Evolutionary conservation across 2,329 filamentous ascomycete genomes (phyloP), one percentile per base, ranked within the genome.

Genomic region (Ophidiomyces ophidiicola): DNA sequence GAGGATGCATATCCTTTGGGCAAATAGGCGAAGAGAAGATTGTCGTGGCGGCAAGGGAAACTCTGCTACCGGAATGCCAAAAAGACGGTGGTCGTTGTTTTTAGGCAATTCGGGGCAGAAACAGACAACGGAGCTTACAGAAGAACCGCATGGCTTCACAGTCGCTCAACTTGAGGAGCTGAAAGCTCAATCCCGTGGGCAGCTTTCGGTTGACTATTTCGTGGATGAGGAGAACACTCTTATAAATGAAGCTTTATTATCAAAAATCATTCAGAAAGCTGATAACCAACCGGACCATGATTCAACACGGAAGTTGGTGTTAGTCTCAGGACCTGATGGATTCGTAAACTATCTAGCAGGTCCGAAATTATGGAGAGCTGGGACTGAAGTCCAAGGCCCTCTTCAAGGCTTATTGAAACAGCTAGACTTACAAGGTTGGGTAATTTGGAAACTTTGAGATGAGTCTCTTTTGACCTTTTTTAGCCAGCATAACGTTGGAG

Each of bases 311-410:
- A 56, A 57, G 44, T 57, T 94, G 14, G 66, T 94, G n/a, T 68
- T 94, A 41, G 74, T 96, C 1, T 93, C 86, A 0, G 90, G 90
- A 0, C 88, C 90, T 0, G 84, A 93, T 39, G 88, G 90, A 0
- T 96, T 96, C 60, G 71, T 96, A 26, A 71, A 74, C 30, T 72
- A 80, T 47, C 83, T 82, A 61, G 84, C 85, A 2, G 88, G 90
- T 1, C 67, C 77, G 6, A 94, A 93, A 45, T 62, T 74, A 2
- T 92, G 84, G 82, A 64, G 69, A 7, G 70, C 71, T 19, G 84
- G 85, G 0, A 65, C 66, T 42, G 81, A 93, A 60, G 67, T 73
- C 7, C 86, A 94, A 53, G 87, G 87, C 0, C 69, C 73, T 0
- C 61, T 94, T 0, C 71, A 73, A 4, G 87, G 87, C 0, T 56